Evolutionary conservation across 257 asterid genomes (phyloP).

Genomic region (Solanum gandarillasii): DNA sequence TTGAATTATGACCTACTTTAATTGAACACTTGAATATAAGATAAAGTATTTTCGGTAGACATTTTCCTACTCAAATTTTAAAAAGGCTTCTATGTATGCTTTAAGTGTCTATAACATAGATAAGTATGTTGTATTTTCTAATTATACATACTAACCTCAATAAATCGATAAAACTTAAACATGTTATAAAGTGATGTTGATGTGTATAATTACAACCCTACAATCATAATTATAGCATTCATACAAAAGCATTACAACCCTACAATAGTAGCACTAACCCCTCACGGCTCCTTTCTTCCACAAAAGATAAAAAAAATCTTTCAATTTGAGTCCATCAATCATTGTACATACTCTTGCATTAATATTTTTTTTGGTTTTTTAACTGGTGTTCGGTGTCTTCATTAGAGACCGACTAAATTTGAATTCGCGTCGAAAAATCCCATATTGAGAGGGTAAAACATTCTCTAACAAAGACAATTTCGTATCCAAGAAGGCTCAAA

Average conservation of each 20-base stretch:
- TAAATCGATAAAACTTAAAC: neutral
- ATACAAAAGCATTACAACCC: neutral
- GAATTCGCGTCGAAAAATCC: too few relatives aligned
- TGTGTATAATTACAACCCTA: neutral
- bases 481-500: too few relatives aligned
- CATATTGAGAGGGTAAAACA: neutral
- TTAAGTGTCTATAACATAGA: neutral
- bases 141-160: neutral
- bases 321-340: neutral
- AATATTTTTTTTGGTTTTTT: too few relatives aligned
- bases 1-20: neutral
- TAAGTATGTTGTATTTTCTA: neutral
- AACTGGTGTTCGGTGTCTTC: neutral
- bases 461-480: rapidly evolving
- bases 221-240: neutral
- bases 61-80: neutral
- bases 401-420: too few relatives aligned
- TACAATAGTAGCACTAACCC: neutral
- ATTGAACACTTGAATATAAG: neutral
- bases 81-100: neutral
- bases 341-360: neutral
- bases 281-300: neutral
- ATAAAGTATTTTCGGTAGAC: neutral
- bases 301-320: neutral
- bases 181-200: neutral